Evolutionary conservation across 2,329 filamentous ascomycete genomes (phyloP), one percentile per base, ranked within the genome.

Genomic region (Fusarium sp.): DNA sequence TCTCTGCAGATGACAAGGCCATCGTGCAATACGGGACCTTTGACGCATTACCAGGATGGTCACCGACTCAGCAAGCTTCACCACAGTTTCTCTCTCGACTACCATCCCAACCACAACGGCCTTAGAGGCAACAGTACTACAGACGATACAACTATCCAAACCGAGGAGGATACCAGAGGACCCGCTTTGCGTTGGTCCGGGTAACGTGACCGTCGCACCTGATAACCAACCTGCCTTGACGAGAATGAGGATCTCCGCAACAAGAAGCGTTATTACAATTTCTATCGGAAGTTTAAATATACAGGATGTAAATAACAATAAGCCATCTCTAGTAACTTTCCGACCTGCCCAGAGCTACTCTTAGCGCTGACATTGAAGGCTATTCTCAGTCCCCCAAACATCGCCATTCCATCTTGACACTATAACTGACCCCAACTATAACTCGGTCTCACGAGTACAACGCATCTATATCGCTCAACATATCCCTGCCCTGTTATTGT

Each of bases 291-390:
- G 33, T 35, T 15, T 14, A 15, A 15, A 14, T 4, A 35, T 15
- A 35, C 7, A 35, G 14, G 12, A 48, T 20, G 8, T 2, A 20
- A 17, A 30, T 2, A 46, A 18, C 1, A 11, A 46, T 2, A 48
- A 20, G 13, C 27, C 10, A 6, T 3, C 10, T 6, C 18, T 4
- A 2, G 45, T 12, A 9, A 14, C 15, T 32, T 10, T 6, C 11
- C 5, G 2, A 20, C 2, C n/a, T 32, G 14, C 3, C 7, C 13
- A 14, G 4, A 32, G 6, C 6, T 1, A 4, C 10, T 20, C n/a
- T 20, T 15, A 15, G n/a, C 0, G 3, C 27, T 17, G n/a, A 17
- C 20, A 17, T 6, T 1, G 18, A 32, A 32, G 3, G 20, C 45
- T 17, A 9, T 30, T 46, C 33, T 35, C 18, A 15, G 18, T 4